Base-by-base conservation (phyloP, 768 basidiomycete species). In the Pleurotus sapidus region DNA sequence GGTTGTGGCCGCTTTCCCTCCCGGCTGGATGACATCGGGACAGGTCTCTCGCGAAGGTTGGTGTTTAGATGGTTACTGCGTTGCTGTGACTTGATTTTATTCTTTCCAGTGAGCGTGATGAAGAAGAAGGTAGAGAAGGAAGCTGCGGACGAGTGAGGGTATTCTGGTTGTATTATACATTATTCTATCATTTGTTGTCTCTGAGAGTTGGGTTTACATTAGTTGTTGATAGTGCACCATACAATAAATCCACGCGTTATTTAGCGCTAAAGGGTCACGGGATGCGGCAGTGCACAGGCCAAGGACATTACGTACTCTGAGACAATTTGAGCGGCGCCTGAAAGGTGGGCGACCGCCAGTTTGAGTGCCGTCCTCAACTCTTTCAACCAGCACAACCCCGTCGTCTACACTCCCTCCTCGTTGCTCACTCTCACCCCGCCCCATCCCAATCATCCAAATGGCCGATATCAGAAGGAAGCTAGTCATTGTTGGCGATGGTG, bases 401-500 rank as follows among this genome's bases (percentile, higher is more conserved):
- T 27, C 18, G 34, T 43, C 50, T 25, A 12, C 50, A 17, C 37
- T 30, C 25, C 42, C 55, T 42, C 55, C 34, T 46, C 37, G 24
- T 17, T 49, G 43, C 18, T 42, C 51, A 43, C 45, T 24, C 38
- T 56, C 51, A 27, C 25, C 40, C 40, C 43, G 15, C 49, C 47
- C 17, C 42, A 18, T 50, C 46, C 51, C 37, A 50, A 39, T 27
- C 24, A 40, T 39, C 60, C 65, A 67, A 73, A 98, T 98, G 95
- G 88, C 94, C 71, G 95, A 97, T 81, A 96, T 98, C 76, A 86
- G 95, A 77, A 90, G 95, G 76, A 98, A 98, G 78, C 88, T 98
- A 66, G 95, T 98, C 73, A 97, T 98, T 74, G 95, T 98, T 64
- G 95, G 95, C 73, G 95, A 96, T 79, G 95, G 95, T 84, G 93